Evolutionary conservation across 352 stramenopile species (phyloP).

Genomic region (Phytophthora tubulina): DNA sequence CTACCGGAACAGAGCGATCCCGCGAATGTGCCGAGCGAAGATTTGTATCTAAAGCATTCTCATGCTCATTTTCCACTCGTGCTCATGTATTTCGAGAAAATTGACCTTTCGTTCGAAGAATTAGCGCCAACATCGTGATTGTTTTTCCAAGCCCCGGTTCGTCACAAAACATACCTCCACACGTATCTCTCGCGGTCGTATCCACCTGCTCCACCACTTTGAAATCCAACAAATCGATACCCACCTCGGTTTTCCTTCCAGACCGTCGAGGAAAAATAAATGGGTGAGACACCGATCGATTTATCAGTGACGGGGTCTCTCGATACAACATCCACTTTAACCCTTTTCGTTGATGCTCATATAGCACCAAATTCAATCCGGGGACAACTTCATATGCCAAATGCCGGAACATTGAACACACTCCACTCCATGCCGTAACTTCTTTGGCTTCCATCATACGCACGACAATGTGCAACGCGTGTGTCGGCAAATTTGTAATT

Average conservation of each 20-base stretch:
- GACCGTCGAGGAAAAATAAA: slow-evolving; percentile 39
- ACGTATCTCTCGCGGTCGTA: slow-evolving; percentile 43
- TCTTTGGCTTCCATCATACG: slow-evolving; percentile 59
- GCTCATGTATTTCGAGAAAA: not conserved
- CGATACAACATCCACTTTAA: slow-evolving; percentile 79
- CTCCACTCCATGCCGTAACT: slow-evolving; percentile 51
- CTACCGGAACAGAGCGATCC: slow-evolving; percentile 40
- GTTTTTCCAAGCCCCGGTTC: slow-evolving; percentile 81
- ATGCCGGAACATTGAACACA: slow-evolving; percentile 72
- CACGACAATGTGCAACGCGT: slow-evolving; percentile 58
- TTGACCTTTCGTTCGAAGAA: slow-evolving; percentile 72
- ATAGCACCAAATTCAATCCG: slow-evolving; percentile 67
- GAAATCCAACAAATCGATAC: slow-evolving; percentile 57
- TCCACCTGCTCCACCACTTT: slow-evolving; percentile 33
- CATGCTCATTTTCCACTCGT: not conserved
- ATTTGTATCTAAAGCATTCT: not conserved
- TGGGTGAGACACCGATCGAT: slow-evolving; percentile 39
- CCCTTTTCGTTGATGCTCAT: slow-evolving; percentile 66
- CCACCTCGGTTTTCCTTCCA: slow-evolving; percentile 1
- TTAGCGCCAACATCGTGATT: slow-evolving; percentile 77
- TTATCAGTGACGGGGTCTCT: slow-evolving; percentile 44
- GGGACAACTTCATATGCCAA: slow-evolving; percentile 80
- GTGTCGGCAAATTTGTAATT: slow-evolving; percentile 62
- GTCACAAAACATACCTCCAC: slow-evolving; percentile 78
- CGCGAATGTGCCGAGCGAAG: slow-evolving; percentile 42